Evolutionary conservation across 208 protist genomes (phyloP).

Genomic region (Angomonas ambiguus): DNA sequence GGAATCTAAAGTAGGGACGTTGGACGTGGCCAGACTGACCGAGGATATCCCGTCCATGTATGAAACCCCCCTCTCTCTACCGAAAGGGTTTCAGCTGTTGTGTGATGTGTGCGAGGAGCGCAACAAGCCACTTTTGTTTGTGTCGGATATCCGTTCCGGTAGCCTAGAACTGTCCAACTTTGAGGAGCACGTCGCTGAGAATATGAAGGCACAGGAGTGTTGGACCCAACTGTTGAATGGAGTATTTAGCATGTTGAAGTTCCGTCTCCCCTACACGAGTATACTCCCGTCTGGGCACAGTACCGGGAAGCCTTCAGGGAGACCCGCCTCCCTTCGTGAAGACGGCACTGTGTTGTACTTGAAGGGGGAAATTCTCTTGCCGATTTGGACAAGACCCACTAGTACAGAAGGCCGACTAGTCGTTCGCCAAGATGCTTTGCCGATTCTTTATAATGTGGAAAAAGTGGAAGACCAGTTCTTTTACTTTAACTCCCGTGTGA

Average conservation of each 20-base stretch:
- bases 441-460: slow-evolving; percentile 67
- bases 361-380: slow-evolving; percentile 86
- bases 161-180: slow-evolving; percentile 79
- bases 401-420: slow-evolving; percentile 95
- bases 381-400: slow-evolving; percentile 94
- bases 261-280: slow-evolving; percentile 91
- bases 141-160: slow-evolving; percentile 93
- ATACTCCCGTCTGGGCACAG: slow-evolving; percentile 20
- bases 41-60: slow-evolving; percentile 88
- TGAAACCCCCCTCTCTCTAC: slow-evolving; percentile 57
- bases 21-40: slow-evolving; percentile 83
- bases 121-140: slow-evolving; percentile 85
- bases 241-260: slow-evolving; percentile 93
- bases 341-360: slow-evolving; percentile 85
- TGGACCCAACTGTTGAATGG: slow-evolving; percentile 91
- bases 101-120: slow-evolving; percentile 70
- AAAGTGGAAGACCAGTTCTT: slow-evolving; percentile 93
- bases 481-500: slow-evolving; percentile 92
- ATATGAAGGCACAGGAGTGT: slow-evolving; percentile 90
- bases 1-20: slow-evolving; percentile 67
- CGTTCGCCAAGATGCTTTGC: slow-evolving; percentile 61
- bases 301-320: not conserved
- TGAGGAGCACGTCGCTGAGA: slow-evolving; percentile 87
- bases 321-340: slow-evolving; percentile 21
- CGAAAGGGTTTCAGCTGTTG: slow-evolving; percentile 67